Percentiles rank a stretch among this genome's conserved stretches.
These are phyloP conservation scores for Dittrichia graveolens DNA, from an alignment of 129 eudicot species.

Conservation along the genomic window DNA sequence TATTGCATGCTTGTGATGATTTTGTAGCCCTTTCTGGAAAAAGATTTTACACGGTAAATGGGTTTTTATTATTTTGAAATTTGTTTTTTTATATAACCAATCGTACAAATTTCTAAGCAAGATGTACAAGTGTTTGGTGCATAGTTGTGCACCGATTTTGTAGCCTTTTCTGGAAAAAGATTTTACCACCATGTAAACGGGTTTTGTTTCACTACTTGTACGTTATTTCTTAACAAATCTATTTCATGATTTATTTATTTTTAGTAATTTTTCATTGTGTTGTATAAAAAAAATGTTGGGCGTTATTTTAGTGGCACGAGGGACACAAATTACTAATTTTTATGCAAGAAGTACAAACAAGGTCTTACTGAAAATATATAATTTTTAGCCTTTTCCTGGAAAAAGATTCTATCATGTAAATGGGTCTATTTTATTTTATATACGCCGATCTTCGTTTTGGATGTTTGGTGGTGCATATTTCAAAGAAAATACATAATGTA, in stretches of 20 bases:
- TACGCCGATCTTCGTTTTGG: not conserved
- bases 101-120: too few species aligned
- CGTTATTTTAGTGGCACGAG: not conserved
- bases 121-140: not conserved
- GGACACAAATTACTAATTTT: not conserved
- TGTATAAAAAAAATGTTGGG: not conserved
- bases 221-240: not conserved
- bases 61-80: not conserved
- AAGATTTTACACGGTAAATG: not conserved
- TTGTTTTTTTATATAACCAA: too few species aligned
- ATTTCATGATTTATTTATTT: not conserved
- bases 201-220: not conserved
- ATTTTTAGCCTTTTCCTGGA: not conserved
- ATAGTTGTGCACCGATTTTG: not conserved
- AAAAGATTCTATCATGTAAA: not conserved
- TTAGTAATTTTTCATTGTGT: not conserved
- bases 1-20: not conserved
- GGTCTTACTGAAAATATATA: not conserved
- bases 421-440: not conserved
- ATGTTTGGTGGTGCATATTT: not conserved
- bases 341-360: slow-evolving; percentile 13
- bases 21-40: not conserved
- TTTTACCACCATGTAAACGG: not conserved
- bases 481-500: not conserved
- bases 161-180: not conserved